Percentiles rank a stretch among this genome's conserved stretches.
phyloP scores from a whole-genome alignment of 2,329 filamentous ascomycete genomes.

The Monilinia polystroma region DNA sequence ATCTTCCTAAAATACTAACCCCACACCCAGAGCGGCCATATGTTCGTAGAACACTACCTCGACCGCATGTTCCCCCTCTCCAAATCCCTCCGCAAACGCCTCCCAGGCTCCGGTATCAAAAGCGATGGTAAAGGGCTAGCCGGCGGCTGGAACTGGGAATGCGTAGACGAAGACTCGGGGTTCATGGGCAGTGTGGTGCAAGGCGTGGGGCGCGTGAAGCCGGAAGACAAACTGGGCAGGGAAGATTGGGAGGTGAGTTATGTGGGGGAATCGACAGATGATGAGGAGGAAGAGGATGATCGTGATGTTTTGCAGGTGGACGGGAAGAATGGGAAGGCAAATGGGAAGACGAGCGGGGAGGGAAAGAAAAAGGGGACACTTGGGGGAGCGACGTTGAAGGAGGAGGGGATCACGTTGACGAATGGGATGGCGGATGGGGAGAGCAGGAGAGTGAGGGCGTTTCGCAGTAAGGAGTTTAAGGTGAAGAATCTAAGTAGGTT shows the following conservation, averaged over 20 bases:
- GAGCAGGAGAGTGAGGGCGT: constrained; percentile 12
- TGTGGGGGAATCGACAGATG: constrained; percentile 36
- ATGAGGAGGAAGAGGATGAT: constrained; percentile 48
- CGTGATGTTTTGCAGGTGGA: constrained; percentile 39
- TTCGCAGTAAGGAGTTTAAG: constrained; percentile 42
- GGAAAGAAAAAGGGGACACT: constrained; percentile 42
- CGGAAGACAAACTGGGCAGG: constrained; percentile 11
- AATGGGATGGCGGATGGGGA: constrained; percentile 22
- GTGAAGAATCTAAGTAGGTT: constrained; percentile 62
- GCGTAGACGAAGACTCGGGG: not conserved
- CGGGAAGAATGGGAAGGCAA: constrained; percentile 5
- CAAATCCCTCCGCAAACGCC: constrained; percentile 14
- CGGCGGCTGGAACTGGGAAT: not conserved
- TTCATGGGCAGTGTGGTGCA: constrained; percentile 34
- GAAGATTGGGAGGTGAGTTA: constrained; percentile 18
- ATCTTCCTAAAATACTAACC: not conserved
- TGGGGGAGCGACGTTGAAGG: not conserved
- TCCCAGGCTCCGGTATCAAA: constrained; percentile 28
- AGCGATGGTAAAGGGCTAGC: constrained; percentile 25
- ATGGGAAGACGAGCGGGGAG: constrained; percentile 29
- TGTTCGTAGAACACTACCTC: constrained; percentile 41
- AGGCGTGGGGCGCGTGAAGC: constrained; percentile 5
- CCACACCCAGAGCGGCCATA: constrained; percentile 31
- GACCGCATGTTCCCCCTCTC: constrained; percentile 40
- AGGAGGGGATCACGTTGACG: constrained; percentile 21